Base-by-base conservation (phyloP, 176 grass and related monocot species). In the Otatea glauca region DNA sequence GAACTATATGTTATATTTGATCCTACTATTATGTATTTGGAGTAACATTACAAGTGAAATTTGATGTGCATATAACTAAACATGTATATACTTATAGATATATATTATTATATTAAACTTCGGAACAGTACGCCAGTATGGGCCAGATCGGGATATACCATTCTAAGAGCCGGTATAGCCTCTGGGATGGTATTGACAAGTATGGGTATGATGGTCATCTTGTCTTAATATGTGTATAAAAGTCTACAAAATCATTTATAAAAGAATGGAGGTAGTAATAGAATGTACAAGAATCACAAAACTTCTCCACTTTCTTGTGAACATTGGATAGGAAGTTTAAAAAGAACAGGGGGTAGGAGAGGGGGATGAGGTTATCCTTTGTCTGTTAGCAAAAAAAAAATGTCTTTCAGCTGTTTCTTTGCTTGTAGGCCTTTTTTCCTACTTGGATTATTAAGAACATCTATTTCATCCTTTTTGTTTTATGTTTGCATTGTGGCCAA, bases 371-470 rank as follows among this genome's bases (percentile, higher is more conserved):
- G 64, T 47, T 58, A 32, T 21, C 8, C 61, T 69, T 69, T 34
- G 2, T 62, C 41, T 60, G 67, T 34, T 77, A 60, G 25, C 25
- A 50, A 50, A 15, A 15, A 39, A 9, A 25, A 29, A 32, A 64
- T 55, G 23, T 25, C 8, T 20, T 53, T 25, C 80, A 54, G 53
- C 32, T 80, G 29, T 66, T 66, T 70, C 11, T 71, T 70, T 74
- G 23, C 18, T n/a, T 50, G 21, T 56, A 32, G 7, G 16, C 24
- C 79, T 45, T 12, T 67, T 68, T 75, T 81, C 1, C 7, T 21
- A 39, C 55, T 48, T 48, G 74, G 41, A 67, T 58, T 42, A 79
- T 87, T 37, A n/a, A 87, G 15, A 72, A 37, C 13, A 34, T 76
- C 32, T 29, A 5, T 17, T 68, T 23, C 3, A 60, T 16, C 39